A percentile compares a stretch with the other conserved stretches of the same genome.
Evolutionary conservation across 2,329 filamentous ascomycete species (phyloP).

Genomic region (Sarocladiaceae sp.): DNA sequence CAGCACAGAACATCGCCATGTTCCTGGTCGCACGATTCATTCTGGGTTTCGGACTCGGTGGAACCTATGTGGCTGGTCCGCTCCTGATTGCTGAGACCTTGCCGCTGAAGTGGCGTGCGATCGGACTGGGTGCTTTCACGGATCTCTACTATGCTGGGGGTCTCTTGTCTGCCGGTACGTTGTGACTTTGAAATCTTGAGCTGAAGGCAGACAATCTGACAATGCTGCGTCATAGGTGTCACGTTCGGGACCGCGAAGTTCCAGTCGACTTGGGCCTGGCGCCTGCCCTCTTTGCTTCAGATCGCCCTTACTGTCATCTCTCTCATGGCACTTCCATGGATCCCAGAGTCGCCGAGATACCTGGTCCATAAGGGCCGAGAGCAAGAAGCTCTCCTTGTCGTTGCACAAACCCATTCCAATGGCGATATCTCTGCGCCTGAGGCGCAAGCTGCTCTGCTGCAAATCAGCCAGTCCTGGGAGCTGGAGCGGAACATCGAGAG

Average conservation of each 20-base stretch:
- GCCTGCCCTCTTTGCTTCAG: constrained; percentile 27
- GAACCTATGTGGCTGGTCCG: constrained; percentile 35
- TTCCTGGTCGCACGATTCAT: constrained; percentile 41
- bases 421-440: constrained; percentile 30
- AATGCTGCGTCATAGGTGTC: constrained; percentile 37
- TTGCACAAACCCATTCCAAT: constrained; percentile 21
- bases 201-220: too few relatives aligned
- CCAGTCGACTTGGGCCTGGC: constrained; percentile 28
- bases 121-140: constrained; percentile 16
- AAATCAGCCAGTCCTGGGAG: constrained; percentile 35
- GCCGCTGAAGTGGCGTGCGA: constrained; percentile 20
- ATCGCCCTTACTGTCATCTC: constrained; percentile 21
- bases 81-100: constrained; percentile 45
- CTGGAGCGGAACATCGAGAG: constrained; percentile 38
- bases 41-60: constrained; percentile 37
- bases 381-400: constrained; percentile 21
- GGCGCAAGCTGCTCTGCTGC: constrained; percentile 12
- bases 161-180: not conserved
- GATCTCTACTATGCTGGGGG: constrained; percentile 14
- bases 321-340: constrained; percentile 20
- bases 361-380: constrained; percentile 21
- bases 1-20: constrained; percentile 45
- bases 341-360: constrained; percentile 13
- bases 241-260: constrained; percentile 29
- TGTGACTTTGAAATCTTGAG: too few relatives aligned